A percentile compares a stretch with the other conserved stretches of the same genome.
Evolutionary conservation across 148 eudicot species (phyloP).

Genomic region (Suaeda aralocaspica): DNA sequence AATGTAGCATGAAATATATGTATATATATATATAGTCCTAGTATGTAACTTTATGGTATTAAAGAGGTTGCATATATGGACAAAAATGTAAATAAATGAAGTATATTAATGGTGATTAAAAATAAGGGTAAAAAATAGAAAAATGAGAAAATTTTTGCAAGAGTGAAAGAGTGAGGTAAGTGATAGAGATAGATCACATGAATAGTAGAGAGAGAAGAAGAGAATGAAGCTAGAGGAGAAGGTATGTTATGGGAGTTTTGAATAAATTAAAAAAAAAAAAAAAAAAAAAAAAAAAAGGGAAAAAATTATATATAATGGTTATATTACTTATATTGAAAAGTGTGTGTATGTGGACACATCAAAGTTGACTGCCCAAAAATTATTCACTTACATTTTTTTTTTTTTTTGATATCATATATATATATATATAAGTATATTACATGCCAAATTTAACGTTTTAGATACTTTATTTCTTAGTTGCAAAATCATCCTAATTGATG

Average conservation of each 20-base stretch:
- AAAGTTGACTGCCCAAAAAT: too few relatives aligned
- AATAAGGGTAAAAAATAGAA: neutral
- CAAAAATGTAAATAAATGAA: neutral
- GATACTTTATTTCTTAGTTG: too few relatives aligned
- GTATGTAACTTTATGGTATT: neutral
- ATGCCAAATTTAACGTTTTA: too few relatives aligned
- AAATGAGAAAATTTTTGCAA: constrained; percentile 20
- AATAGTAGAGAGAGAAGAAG: constrained; percentile 22
- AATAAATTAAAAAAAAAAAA: too few relatives aligned
- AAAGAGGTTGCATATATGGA: constrained; percentile 1
- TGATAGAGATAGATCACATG: constrained; percentile 23
- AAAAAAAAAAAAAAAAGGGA: too few relatives aligned
- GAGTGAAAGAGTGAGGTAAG: constrained; percentile 13
- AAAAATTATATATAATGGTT: neutral
- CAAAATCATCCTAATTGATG: too few relatives aligned
- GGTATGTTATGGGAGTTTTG: constrained; percentile 18
- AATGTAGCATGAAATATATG: neutral
- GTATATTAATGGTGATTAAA: neutral
- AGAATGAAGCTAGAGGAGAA: constrained; percentile 16
- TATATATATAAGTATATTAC: too few relatives aligned
- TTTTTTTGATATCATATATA: too few relatives aligned
- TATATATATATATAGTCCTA: neutral
- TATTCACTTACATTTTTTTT: too few relatives aligned
- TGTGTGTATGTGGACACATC: too few relatives aligned
- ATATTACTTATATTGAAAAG: too few relatives aligned